Conservation (phyloP, 148 eudicot species). For the Cornus florida region DNA sequence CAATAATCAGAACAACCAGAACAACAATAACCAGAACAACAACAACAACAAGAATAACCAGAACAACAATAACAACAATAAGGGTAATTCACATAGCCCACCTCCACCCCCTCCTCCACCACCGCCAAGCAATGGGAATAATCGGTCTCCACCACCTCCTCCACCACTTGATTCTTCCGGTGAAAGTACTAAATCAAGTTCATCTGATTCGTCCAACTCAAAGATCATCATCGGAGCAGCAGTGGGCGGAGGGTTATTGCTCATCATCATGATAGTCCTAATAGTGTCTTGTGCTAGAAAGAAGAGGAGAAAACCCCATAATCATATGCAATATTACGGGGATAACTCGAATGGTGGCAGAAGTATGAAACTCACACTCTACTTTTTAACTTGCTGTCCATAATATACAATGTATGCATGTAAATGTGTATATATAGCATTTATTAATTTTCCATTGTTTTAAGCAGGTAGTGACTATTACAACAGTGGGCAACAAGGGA, state of each 20-base stretch:
- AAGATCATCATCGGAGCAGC: slow-evolving; percentile 3
- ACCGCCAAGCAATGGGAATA: not conserved
- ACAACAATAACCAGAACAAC: too few species aligned
- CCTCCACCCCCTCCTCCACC: slow-evolving; percentile 18
- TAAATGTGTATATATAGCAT: too few species aligned
- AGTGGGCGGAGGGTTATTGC: slow-evolving; percentile 1
- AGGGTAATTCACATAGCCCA: not conserved
- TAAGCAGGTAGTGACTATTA: slow-evolving; percentile 17
- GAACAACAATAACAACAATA: not conserved
- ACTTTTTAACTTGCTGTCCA: not conserved
- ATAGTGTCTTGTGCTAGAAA: not conserved
- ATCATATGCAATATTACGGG: slow-evolving; percentile 15
- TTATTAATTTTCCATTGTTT: not conserved
- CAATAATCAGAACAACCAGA: too few species aligned
- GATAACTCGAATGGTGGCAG: slow-evolving; percentile 8
- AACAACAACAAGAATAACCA: not conserved
- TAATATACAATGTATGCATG: too few species aligned
- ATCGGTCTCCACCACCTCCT: not conserved
- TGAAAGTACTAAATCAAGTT: not conserved
- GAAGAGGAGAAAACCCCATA: slow-evolving; percentile 20
- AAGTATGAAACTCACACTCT: not conserved
- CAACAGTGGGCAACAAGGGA: slow-evolving; percentile 12
- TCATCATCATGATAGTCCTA: slow-evolving; percentile 9
- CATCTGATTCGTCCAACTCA: not conserved
- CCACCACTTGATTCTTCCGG: not conserved